Evolutionary conservation across 1,284 basidiomycete genomes (phyloP).

Genomic region (Malassezia cuniculi): DNA sequence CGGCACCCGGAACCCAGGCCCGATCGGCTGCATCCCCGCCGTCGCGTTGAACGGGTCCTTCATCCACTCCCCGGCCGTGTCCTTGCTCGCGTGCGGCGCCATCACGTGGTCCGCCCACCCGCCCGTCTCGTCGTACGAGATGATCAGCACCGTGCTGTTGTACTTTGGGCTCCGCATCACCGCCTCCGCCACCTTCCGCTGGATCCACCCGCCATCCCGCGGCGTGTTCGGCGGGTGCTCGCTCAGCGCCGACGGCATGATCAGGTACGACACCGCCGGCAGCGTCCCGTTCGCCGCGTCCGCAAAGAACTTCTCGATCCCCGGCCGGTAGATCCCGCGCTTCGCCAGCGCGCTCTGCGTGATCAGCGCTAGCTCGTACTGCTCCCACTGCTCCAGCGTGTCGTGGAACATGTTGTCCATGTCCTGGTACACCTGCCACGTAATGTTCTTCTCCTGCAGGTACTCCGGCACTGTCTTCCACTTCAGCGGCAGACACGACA

Average conservation of each 20-base stretch:
- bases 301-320: slow-evolving; percentile 21
- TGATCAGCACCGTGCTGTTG: slow-evolving; percentile 20
- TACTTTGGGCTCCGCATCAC: slow-evolving; percentile 23
- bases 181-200: slow-evolving; percentile 28
- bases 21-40: slow-evolving; percentile 17
- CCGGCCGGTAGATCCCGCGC: slow-evolving; percentile 15
- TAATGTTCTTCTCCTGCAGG: slow-evolving; percentile 16
- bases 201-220: slow-evolving; percentile 28
- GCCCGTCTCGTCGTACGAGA: slow-evolving; percentile 37
- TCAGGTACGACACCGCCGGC: slow-evolving; percentile 29
- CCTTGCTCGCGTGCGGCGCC: slow-evolving; percentile 10
- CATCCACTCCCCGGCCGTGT: slow-evolving; percentile 26
- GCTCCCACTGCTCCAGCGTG: slow-evolving; percentile 5
- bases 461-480: slow-evolving; percentile 28
- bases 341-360: slow-evolving; percentile 12
- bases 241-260: slow-evolving; percentile 27
- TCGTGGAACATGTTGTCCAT: slow-evolving; percentile 21
- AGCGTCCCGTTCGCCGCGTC: slow-evolving; percentile 26
- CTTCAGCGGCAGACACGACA: slow-evolving; percentile 16
- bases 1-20: slow-evolving; percentile 37
- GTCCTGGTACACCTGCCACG: slow-evolving; percentile 23
- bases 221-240: slow-evolving; percentile 31
- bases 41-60: slow-evolving; percentile 19
- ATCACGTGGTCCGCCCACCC: slow-evolving; percentile 35
- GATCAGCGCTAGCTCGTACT: slow-evolving; percentile 9